These are phyloP conservation scores for Fusarium napiforme DNA, from an alignment of 2,329 filamentous ascomycete species.

Conservation along the genomic window DNA sequence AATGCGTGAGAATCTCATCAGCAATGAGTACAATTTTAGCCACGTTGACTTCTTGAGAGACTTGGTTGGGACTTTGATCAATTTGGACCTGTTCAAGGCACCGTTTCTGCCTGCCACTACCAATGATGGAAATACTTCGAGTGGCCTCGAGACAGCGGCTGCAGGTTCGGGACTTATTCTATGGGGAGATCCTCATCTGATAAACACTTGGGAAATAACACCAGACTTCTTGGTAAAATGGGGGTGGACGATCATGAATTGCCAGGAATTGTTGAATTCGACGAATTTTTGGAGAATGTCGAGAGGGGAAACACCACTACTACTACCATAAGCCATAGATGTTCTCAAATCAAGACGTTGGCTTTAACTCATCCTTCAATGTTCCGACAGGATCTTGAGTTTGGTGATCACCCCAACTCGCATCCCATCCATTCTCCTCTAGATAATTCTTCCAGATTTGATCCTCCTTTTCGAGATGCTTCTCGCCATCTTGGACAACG, in stretches of 20 bases:
- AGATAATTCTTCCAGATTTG: conserved; percentile 6
- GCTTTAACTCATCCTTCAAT: neutral
- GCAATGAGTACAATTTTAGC: neutral
- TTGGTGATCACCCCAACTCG: neutral
- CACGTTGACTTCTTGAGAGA: neutral
- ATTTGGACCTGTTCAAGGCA: neutral
- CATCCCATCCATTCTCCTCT: neutral
- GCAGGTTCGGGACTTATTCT: neutral
- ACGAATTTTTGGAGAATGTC: neutral
- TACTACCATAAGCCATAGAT: neutral
- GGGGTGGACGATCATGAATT: neutral
- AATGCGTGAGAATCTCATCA: neutral
- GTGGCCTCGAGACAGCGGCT: no score
- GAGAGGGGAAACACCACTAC: neutral
- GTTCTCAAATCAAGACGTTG: neutral
- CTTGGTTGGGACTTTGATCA: neutral
- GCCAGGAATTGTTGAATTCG: neutral
- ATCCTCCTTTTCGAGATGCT: conserved; percentile 7
- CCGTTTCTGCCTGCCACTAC: no score
- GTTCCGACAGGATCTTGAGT: neutral
- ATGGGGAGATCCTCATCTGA: neutral
- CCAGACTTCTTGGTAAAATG: neutral
- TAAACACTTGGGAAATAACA: neutral
- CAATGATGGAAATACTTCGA: no score
- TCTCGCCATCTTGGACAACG: neutral